A percentile compares a stretch with the other conserved stretches of the same genome.
Evolutionary conservation across 768 basidiomycete genomes (phyloP).

Genomic region (Hirschioporus abietinus): DNA sequence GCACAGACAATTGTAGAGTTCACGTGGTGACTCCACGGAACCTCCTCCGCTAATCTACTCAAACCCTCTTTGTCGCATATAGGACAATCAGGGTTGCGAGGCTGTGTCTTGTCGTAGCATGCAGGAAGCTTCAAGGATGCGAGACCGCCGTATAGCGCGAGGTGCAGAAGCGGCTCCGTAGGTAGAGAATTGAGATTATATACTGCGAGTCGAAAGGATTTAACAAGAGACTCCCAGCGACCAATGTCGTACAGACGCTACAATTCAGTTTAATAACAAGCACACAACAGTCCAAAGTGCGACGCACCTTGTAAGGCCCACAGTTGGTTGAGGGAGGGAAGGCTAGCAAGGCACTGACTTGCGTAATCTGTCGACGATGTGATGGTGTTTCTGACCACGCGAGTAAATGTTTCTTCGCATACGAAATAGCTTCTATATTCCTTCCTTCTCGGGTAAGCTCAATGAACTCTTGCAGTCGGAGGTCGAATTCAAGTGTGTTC

Average conservation of each 20-base stretch:
- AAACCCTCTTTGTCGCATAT: slow-evolving; percentile 76
- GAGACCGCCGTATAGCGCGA: slow-evolving; percentile 88
- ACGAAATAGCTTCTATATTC: slow-evolving; percentile 72
- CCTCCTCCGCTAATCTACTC: slow-evolving; percentile 73
- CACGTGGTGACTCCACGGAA: slow-evolving; percentile 89
- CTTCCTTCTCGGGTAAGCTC: slow-evolving; percentile 74
- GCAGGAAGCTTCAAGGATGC: slow-evolving; percentile 85
- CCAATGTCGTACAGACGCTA: slow-evolving; percentile 79
- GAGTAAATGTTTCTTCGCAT: slow-evolving; percentile 74
- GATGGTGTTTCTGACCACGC: slow-evolving; percentile 81
- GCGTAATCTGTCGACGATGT: slow-evolving; percentile 53
- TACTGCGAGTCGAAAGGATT: slow-evolving; percentile 79
- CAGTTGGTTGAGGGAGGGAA: slow-evolving; percentile 67
- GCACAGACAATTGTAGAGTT: slow-evolving; percentile 95
- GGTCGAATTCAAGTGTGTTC: slow-evolving; percentile 94
- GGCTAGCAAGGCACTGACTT: slow-evolving; percentile 72
- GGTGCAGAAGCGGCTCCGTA: slow-evolving; percentile 78
- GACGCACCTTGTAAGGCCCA: slow-evolving; percentile 68
- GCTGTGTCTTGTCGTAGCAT: slow-evolving; percentile 56
- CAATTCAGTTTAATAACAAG: background rate
- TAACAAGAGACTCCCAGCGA: slow-evolving; percentile 72
- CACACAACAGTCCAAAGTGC: background rate
- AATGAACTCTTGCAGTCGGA: slow-evolving; percentile 94
- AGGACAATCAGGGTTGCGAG: slow-evolving; percentile 82
- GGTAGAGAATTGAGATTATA: slow-evolving; percentile 86